Percentiles rank a stretch among this genome's conserved stretches.
phyloP scores from a whole-genome alignment of 2,329 filamentous ascomycete species.

The Penicillium griseofulvum region DNA sequence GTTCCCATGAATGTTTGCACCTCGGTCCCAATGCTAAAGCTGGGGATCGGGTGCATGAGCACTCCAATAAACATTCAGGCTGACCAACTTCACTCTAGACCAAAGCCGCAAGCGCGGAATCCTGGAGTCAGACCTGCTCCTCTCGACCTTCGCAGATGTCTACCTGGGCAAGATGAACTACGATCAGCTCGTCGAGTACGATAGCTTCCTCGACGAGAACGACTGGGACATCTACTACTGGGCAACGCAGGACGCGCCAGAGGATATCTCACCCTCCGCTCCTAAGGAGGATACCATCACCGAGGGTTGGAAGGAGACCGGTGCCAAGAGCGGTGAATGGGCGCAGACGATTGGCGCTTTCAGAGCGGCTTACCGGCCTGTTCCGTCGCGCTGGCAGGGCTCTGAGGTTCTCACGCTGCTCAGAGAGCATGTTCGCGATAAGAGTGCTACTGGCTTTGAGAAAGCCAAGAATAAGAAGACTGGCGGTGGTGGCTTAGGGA shows the following conservation, averaged over 20 bases:
- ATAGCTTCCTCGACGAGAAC: slow-evolving; percentile 94
- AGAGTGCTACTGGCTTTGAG: slow-evolving; percentile 55
- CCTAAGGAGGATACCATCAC: slow-evolving; percentile 36
- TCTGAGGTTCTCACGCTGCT: slow-evolving; percentile 76
- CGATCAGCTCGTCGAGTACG: slow-evolving; percentile 76
- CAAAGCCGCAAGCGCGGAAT: slow-evolving; percentile 96
- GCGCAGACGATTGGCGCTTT: slow-evolving; percentile 93
- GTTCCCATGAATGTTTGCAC: not conserved
- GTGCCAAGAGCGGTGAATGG: slow-evolving; percentile 74
- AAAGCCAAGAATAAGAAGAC: slow-evolving; percentile 40
- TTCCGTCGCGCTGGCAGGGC: slow-evolving; percentile 79
- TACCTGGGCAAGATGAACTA: slow-evolving; percentile 72
- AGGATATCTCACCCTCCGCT: slow-evolving; percentile 50
- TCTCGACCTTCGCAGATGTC: slow-evolving; percentile 87
- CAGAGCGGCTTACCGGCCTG: slow-evolving; percentile 87
- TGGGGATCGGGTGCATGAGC: not conserved
- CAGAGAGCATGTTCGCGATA: slow-evolving; percentile 73
- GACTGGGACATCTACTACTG: slow-evolving; percentile 99
- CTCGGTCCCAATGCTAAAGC: not conserved
- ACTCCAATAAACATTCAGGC: not conserved
- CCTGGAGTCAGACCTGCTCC: slow-evolving; percentile 90
- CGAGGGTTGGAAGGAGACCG: slow-evolving; percentile 51
- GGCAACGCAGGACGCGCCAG: slow-evolving; percentile 76
- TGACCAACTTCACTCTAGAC: slow-evolving; percentile 56
- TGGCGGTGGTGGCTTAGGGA: slow-evolving; percentile 43